Conservation (phyloP, 345 rosid genomes). For the Aquilaria malaccensis region DNA sequence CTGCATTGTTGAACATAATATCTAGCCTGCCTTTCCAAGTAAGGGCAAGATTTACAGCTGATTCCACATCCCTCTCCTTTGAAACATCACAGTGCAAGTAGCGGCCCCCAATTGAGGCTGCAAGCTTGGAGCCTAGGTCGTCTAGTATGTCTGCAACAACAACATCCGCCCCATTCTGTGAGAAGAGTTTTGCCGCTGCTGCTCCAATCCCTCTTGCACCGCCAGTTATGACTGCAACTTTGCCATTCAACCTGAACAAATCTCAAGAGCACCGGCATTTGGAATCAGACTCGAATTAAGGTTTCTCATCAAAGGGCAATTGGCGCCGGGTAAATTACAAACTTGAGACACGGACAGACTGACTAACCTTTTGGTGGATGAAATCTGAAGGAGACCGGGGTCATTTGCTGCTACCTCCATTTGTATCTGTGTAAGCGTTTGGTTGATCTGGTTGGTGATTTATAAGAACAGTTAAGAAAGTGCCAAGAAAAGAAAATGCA, state of each 20-base stretch:
- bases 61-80: constrained; percentile 56
- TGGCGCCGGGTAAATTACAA: too few relatives aligned
- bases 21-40: constrained; percentile 48
- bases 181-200: constrained; percentile 58
- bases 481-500: too few relatives aligned
- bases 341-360: too few relatives aligned
- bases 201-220: constrained; percentile 94
- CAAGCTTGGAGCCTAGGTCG: constrained; percentile 39
- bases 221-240: constrained; percentile 73
- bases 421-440: too few relatives aligned
- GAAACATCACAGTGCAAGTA: constrained; percentile 73
- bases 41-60: constrained; percentile 47
- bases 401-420: too few relatives aligned
- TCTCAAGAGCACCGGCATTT: neutral
- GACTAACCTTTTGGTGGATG: too few relatives aligned
- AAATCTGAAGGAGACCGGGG: too few relatives aligned
- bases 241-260: constrained; percentile 34
- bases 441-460: too few relatives aligned
- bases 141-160: constrained; percentile 69
- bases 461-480: too few relatives aligned
- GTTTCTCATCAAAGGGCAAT: too few relatives aligned
- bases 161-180: constrained; percentile 61
- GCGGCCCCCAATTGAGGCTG: constrained; percentile 51
- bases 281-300: too few relatives aligned
- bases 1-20: constrained; percentile 43